Base-by-base conservation (phyloP, 2,329 filamentous ascomycete species). In the Alternaria sp. region DNA sequence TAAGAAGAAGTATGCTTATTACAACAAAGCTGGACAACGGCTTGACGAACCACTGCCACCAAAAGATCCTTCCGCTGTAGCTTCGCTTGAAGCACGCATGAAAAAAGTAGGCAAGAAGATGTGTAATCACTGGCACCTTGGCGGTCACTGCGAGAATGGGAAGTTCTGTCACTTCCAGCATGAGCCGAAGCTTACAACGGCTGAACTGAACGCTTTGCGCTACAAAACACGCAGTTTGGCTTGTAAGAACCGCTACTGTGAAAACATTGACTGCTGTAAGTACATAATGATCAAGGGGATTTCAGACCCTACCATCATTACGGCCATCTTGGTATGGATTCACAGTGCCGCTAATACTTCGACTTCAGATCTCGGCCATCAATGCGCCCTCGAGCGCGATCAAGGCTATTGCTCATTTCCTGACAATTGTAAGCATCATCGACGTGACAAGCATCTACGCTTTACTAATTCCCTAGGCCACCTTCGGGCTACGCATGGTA, bases 131-230 rank as follows among this genome's bases (percentile, higher is more conserved):
- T 78, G 65, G 59, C 75, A 78, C 58, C 66, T 78, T 4, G 73
- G 70, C 22, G 79, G 78, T 3, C 68, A 77, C 30, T 83, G 81
- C 56, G 60, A 68, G 6, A 73, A 78, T n/a, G 79, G 77, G 8
- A 70, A 75, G 11, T 78, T 79, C 54, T 83, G 81, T 64, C 71
- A 74, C 36, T 83, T 81, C 60, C 68, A 75, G 51, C 81, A 83
- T 60, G 78, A 78, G 38, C 76, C 79, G 36, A 76, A 73, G 22
- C 68, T 83, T 20, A 71, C 66, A 1, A 62, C 70, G 3, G 76
- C 69, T 5, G 81, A 82, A 58, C 60, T 75, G 43, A 73, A 77
- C 18, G 79, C 80, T 5, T 65, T 83, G 34, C 76, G 75, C 44
- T 78, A 81, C 56, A 81, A 81, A 58, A 78, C 81, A 3, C 71